A percentile compares a stretch with the other conserved stretches of the same genome.
Evolutionary conservation across 352 stramenopile species (phyloP).

Genomic region (Phytophthora cryptogea): DNA sequence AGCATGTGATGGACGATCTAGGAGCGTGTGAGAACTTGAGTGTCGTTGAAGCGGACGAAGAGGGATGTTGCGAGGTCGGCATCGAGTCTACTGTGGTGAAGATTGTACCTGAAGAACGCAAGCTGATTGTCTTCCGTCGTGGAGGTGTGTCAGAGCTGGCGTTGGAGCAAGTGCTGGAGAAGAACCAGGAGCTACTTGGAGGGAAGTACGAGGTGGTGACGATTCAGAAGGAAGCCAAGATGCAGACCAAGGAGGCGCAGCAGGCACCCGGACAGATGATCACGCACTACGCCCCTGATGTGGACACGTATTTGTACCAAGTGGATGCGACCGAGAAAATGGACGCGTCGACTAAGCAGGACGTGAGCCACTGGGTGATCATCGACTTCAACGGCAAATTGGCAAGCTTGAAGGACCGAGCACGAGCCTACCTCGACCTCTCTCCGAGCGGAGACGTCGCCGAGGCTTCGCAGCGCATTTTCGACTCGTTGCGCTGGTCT

Average conservation of each 20-base stretch:
- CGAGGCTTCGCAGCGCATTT: conserved; percentile 81
- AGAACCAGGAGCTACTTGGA: conserved; percentile 43
- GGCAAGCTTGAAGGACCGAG: conserved; percentile 42
- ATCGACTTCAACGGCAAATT: conserved; percentile 83
- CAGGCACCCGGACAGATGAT: conserved; percentile 96
- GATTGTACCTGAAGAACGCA: conserved; percentile 77
- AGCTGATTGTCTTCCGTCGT: conserved; percentile 88
- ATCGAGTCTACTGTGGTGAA: conserved; percentile 96
- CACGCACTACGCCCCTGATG: conserved; percentile 97
- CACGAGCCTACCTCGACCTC: conserved; percentile 81
- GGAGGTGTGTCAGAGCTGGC: conserved; percentile 83
- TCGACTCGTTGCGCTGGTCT: conserved; percentile 83
- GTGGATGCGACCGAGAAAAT: conserved; percentile 41
- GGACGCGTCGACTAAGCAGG: conserved; percentile 27
- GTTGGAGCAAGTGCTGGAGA: conserved; percentile 60
- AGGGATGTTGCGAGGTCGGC: conserved; percentile 82
- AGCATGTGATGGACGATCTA: conserved; percentile 98
- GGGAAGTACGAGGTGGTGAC: conserved; percentile 64
- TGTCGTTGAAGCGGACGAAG: conserved; percentile 64
- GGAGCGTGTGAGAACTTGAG: conserved; percentile 90
- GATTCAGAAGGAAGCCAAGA: conserved; percentile 66
- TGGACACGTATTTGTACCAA: conserved; percentile 89
- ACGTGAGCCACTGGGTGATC: conserved; percentile 67
- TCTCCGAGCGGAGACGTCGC: conserved; percentile 66
- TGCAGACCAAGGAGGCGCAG: conserved; percentile 71